Base-by-base conservation (phyloP, 2,329 filamentous ascomycete genomes). In the Alternaria sp. region DNA sequence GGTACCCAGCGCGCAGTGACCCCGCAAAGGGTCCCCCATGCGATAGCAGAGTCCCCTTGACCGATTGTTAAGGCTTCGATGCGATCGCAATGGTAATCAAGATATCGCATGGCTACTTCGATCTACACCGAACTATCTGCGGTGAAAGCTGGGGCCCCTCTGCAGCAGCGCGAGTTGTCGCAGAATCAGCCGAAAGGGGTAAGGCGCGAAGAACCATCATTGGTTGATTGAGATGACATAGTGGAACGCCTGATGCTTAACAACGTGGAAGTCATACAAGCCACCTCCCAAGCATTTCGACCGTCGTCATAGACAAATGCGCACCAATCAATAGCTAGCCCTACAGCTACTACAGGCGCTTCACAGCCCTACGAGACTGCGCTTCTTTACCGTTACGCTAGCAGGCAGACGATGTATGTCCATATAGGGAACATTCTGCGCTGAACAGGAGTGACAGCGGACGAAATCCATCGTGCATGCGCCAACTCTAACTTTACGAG, bases 401-500 rank as follows among this genome's bases (percentile, higher is more conserved):
- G 51, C 20, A 60, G 33, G 60, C 44, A 50, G 43, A 58, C 44
- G 43, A 64, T 43, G 43, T 30, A 15, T 25, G 55, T 61, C 67
- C 64, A 44, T 60, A 69, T 67, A 57, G 49, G 66, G 70, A 64
- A 33, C 37, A 71, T 69, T 71, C 21, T 66, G 70, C 69, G 69
- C 69, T 63, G 59, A 47, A 33, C 33, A 37, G 33, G 33, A 37
- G 15, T 41, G 25, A 25, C 58, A 50, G 50, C 56, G 28, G 41
- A 26, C 30, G 43, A 37, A 21, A 20, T 43, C 21, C 18, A 10
- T 28, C 44, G 26, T 50, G 28, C 33, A 49, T 43, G 21, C 49
- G 47, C 46, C 44, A 37, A 37, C 23, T 18, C 12, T 44, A 23
- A 37, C 10, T 14, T 20, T 25, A 8, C 37, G 55, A 47, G 23